These are phyloP conservation scores for Solanum arcanum DNA, from an alignment of 257 asterid species.

Conservation along the genomic window DNA sequence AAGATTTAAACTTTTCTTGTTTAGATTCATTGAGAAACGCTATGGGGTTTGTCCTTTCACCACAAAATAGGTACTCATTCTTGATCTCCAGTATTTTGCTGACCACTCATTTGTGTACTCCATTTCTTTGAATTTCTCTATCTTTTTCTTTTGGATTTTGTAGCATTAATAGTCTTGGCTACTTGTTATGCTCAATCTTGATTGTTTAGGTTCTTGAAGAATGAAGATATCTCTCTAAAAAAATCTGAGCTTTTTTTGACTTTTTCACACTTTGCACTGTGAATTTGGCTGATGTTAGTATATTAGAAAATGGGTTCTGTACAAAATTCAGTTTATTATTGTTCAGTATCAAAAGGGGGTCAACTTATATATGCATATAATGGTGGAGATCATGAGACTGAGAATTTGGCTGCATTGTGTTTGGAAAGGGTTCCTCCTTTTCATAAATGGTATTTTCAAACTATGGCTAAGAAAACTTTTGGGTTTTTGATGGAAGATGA, in stretches of 20 bases:
- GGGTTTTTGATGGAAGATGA: conserved; percentile 45
- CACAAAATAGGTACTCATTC: background rate
- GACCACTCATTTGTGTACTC: background rate
- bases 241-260: background rate
- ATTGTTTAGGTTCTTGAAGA: background rate
- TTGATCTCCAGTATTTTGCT: background rate
- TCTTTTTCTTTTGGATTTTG: background rate
- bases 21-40: background rate
- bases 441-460: conserved; percentile 66
- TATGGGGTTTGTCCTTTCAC: background rate
- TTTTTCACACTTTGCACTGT: background rate
- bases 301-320: background rate
- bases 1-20: background rate
- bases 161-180: background rate
- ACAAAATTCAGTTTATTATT: conserved; percentile 25
- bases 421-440: conserved; percentile 57
- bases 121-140: background rate
- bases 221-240: background rate
- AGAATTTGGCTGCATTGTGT: conserved; percentile 48
- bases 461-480: conserved; percentile 30
- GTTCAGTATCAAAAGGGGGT: conserved; percentile 58
- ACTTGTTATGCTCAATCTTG: background rate
- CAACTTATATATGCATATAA: conserved; percentile 30
- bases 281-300: background rate
- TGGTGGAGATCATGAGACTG: conserved; percentile 38